Conservation (phyloP, 345 rosid species). For the Boechera divaricarpa region DNA sequence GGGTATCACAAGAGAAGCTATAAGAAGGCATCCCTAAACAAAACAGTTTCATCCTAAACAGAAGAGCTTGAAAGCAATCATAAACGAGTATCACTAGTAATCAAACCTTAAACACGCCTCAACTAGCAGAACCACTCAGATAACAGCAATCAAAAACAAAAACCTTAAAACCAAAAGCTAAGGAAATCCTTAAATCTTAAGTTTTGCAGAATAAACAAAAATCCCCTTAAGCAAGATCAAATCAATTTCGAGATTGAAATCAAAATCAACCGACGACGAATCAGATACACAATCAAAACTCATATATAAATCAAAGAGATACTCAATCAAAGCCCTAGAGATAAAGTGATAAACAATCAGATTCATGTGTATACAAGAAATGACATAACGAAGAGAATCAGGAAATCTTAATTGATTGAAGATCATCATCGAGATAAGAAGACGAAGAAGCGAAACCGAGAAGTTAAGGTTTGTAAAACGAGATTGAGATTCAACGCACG, state of each 20-base stretch:
- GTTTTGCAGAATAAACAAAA: not conserved
- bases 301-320: constrained; percentile 23
- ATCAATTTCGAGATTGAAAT: constrained; percentile 6
- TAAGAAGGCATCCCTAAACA: no score
- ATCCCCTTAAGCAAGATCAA: constrained; percentile 5
- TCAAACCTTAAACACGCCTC: constrained; percentile 16
- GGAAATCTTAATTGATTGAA: not conserved
- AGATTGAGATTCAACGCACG: constrained; percentile 33
- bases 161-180: constrained; percentile 28
- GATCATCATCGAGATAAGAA: not conserved
- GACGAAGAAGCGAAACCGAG: not conserved
- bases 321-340: not conserved
- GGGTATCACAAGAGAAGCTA: no score
- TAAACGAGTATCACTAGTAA: not conserved
- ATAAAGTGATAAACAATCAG: not conserved
- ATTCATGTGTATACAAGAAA: not conserved
- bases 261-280: constrained; percentile 16
- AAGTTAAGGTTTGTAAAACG: not conserved
- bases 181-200: not conserved
- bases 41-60: not conserved
- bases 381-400: not conserved
- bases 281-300: constrained; percentile 8
- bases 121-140: not conserved
- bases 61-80: constrained; percentile 1
- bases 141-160: constrained; percentile 15